Percentiles rank a stretch among this genome's conserved stretches.
These are phyloP conservation scores for Irpex sp. DNA, from an alignment of 1,284 basidiomycete genomes.

Conservation along the genomic window DNA sequence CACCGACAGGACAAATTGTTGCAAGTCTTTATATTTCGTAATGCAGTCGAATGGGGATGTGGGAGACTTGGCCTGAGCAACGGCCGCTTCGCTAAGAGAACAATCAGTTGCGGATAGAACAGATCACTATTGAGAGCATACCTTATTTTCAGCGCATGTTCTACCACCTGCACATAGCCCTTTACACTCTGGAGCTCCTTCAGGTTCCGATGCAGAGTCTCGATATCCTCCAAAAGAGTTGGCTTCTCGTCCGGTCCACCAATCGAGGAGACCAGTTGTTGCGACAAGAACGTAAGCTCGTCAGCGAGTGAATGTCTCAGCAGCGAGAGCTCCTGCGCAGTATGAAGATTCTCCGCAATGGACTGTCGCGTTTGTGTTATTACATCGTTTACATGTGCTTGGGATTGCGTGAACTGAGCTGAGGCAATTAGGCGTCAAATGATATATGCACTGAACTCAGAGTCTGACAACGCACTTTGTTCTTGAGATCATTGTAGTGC, in stretches of 20 bases:
- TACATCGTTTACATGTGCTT: constrained; percentile 39
- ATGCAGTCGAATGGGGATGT: constrained; percentile 40
- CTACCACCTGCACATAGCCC: constrained; percentile 72
- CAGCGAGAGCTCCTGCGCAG: constrained; percentile 72
- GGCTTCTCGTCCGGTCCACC: constrained; percentile 42
- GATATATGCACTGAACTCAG: constrained; percentile 7
- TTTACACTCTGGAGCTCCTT: constrained; percentile 74
- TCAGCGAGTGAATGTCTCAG: constrained; percentile 74
- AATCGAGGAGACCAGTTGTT: constrained; percentile 59
- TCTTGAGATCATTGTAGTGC: constrained; percentile 21
- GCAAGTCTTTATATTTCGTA: constrained; percentile 57
- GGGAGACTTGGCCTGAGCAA: constrained; percentile 41
- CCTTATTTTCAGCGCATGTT: constrained; percentile 73
- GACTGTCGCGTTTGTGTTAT: constrained; percentile 41
- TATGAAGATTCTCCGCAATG: constrained; percentile 45
- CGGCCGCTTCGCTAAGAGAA: constrained; percentile 49
- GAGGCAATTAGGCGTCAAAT: constrained; percentile 26
- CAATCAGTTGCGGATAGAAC: background rate
- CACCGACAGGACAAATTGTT: constrained; percentile 53
- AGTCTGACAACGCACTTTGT: constrained; percentile 23
- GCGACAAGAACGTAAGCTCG: constrained; percentile 66
- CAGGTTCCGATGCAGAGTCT: constrained; percentile 68
- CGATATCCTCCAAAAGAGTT: constrained; percentile 78
- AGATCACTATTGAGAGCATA: constrained; percentile 33
- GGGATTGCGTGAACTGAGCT: constrained; percentile 60